Conservation (phyloP, 805 yeast genomes). For the Yarrowia divulgata region DNA sequence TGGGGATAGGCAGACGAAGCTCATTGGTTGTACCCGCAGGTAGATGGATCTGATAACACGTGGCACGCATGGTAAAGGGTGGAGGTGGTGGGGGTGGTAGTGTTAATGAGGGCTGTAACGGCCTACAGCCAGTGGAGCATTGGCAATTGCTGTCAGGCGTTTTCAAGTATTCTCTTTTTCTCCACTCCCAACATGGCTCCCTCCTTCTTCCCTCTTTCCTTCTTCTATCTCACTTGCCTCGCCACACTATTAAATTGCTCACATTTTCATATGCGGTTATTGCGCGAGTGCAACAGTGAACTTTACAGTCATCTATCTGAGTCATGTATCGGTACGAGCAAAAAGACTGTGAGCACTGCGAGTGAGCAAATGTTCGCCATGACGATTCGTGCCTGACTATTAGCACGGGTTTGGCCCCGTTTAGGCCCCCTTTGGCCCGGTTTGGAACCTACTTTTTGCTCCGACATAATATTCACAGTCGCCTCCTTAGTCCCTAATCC, state of each 20-base stretch:
- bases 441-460: not conserved
- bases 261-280: constrained; percentile 30
- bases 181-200: not conserved
- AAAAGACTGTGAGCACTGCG: not conserved
- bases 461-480: not conserved
- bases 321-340: not conserved
- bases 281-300: not conserved
- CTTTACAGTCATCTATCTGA: not conserved
- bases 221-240: constrained; percentile 8
- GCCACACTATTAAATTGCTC: constrained; percentile 1
- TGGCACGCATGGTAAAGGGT: not conserved
- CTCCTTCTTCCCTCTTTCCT: not conserved
- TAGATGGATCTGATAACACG: constrained; percentile 37
- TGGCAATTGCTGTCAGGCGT: not conserved
- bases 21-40: constrained; percentile 22
- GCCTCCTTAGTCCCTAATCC: too few relatives aligned
- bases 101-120: too few relatives aligned
- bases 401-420: too few relatives aligned
- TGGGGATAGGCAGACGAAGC: constrained; percentile 5
- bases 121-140: not conserved
- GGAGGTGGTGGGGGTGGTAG: not conserved
- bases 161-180: too few relatives aligned
- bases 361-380: too few relatives aligned
- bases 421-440: too few relatives aligned
- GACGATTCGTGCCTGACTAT: not conserved